Base-by-base conservation (phyloP, 106 monocot genomes). In the Allium fistulosum region DNA sequence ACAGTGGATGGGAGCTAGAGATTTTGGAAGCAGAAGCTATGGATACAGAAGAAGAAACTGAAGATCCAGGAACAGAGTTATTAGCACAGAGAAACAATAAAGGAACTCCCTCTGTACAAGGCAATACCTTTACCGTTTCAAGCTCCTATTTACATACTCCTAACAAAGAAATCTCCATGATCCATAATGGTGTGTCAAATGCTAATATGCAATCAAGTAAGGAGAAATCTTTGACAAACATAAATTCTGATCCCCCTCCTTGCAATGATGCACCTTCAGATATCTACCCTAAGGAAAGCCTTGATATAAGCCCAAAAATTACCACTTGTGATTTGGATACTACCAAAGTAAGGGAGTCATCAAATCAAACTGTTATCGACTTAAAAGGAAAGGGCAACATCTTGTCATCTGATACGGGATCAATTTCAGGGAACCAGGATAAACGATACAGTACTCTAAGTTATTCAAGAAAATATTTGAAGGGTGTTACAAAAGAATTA, bases 1-100 rank as follows among this genome's bases (percentile, higher is more conserved):
- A 50, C 74, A 97, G 96, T 84, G 86, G 82, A 51, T 97, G 82
- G 78, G 96, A 97, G 59, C 62, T 96, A 59, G 91, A 92, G 75
- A 57, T 94, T 48, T 66, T 84, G 75, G 86, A 92, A 51, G 86
- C 86, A 58, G 79, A 92, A 62, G 96, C 86, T 57, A 84, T 65
- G 76, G 92, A 97, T 61, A 84, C 96, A 17, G 91, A 97, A 61
- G 37, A 97, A 46, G 92, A 97, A 72, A 70, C 69, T 53, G 82
- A 80, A 53, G 74, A 81, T 58, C 46, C 27, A n/a, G 60, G 58
- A 22, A 67, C 7, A 14, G 71, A 67, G 12, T 26, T 48, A 61
- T 11, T 74, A 17, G 17, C 48, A 3, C 57, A 67, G 57, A 80
- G 53, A 78, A 79, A 55, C 26, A 58, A 16, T 49, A 26, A 14